Evolutionary conservation across 306 rosid species (phyloP).

Genomic region (Malus sieversii): DNA sequence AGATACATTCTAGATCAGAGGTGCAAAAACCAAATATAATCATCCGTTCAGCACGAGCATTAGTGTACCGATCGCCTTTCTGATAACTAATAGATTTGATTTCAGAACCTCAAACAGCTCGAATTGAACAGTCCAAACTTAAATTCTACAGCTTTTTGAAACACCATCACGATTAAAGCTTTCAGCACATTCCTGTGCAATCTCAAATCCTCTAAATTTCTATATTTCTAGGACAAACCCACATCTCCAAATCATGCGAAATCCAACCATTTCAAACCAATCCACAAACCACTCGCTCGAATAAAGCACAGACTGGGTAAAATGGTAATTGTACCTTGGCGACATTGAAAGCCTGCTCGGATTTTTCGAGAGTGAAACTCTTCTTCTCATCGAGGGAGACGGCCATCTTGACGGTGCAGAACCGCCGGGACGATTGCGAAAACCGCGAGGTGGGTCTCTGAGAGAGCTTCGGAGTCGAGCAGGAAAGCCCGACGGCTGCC

Average conservation of each 20-base stretch:
- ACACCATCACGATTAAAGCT: not conserved
- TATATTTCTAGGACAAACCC: not conserved
- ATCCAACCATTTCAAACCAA: not conserved
- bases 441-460: conserved; percentile 15
- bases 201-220: not conserved
- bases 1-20: too few species aligned
- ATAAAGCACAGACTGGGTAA: not conserved
- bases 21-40: too few species aligned
- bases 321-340: conserved; percentile 51
- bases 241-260: not conserved
- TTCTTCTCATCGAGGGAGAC: conserved; percentile 63
- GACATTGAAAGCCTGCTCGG: conserved; percentile 79
- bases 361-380: conserved; percentile 63
- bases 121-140: not conserved
- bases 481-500: conserved; percentile 33
- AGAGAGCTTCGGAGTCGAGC: conserved; percentile 25
- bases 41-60: not conserved
- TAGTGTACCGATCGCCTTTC: not conserved
- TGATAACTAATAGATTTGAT: not conserved
- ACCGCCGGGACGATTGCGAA: conserved; percentile 21
- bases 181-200: not conserved
- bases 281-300: not conserved
- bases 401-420: conserved; percentile 46
- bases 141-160: not conserved
- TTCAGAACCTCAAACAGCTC: not conserved